Evolutionary conservation across 2,329 filamentous ascomycete species (phyloP).

Genomic region (Cladosporium sphaerospermum): DNA sequence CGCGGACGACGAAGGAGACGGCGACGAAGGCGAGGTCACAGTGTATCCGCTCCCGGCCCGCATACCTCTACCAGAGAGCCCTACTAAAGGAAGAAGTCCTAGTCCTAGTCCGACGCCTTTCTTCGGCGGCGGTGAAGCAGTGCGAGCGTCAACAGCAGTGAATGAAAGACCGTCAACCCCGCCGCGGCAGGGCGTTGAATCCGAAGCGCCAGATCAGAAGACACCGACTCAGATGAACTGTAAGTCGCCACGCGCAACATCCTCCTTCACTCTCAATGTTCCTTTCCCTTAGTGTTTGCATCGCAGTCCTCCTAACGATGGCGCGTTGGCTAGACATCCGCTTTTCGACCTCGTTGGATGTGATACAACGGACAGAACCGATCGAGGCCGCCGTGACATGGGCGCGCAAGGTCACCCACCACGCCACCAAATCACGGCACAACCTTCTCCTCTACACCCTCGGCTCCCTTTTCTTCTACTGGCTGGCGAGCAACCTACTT

Average conservation of each 20-base stretch:
- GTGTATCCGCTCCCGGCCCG: conserved; percentile 25
- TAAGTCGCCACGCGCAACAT: conserved; percentile 17
- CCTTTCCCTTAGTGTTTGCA: conserved; percentile 1
- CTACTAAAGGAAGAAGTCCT: conserved; percentile 31
- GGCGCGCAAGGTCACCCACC: conserved; percentile 53
- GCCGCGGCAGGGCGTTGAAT: neutral
- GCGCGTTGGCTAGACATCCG: conserved; percentile 61
- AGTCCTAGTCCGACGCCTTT: conserved; percentile 27
- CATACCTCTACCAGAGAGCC: conserved; percentile 56
- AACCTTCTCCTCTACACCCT: conserved; percentile 59
- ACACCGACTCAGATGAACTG: conserved; percentile 32
- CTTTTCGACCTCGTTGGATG: conserved; percentile 79
- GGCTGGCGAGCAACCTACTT: conserved; percentile 59
- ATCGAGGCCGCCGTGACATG: conserved; percentile 67
- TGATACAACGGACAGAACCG: conserved; percentile 78
- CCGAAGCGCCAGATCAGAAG: conserved; percentile 7
- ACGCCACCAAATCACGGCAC: conserved; percentile 62
- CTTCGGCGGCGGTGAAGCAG: conserved; percentile 14
- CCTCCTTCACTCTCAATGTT: neutral
- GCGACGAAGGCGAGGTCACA: conserved; percentile 41
- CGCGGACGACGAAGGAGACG: conserved; percentile 42
- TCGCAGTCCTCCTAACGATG: neutral
- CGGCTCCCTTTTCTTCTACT: conserved; percentile 58
- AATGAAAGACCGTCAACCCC: conserved; percentile 13
- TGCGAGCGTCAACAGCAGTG: conserved; percentile 12